phyloP scores from a whole-genome alignment of 2,329 filamentous ascomycete genomes.

The Fusarium pseudograminearum region DNA sequence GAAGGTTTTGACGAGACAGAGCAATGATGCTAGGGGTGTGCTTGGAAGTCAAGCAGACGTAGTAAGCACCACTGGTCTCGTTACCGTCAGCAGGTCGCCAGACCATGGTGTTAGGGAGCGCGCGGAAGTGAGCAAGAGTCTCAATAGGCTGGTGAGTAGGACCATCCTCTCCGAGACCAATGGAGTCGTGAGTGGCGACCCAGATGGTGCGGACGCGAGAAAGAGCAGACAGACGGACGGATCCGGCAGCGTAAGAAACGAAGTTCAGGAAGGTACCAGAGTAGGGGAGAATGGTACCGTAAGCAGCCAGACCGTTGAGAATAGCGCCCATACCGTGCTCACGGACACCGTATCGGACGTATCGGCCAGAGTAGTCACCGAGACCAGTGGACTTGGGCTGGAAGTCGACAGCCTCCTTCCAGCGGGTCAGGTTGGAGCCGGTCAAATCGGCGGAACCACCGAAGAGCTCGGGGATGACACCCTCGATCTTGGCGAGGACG shows the following conservation, averaged over 20 bases:
- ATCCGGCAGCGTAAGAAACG: conserved; percentile 95
- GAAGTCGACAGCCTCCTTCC: conserved; percentile 98
- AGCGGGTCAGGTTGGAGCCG: conserved; percentile 97
- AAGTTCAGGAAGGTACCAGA: conserved; percentile 99
- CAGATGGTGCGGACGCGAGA: conserved; percentile 93
- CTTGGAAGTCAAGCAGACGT: conserved; percentile 90
- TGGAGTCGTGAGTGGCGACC: conserved; percentile 98
- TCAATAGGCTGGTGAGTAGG: conserved; percentile 99
- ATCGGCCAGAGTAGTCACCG: conserved; percentile 90
- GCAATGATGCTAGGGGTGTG: conserved; percentile 93
- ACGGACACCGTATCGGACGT: conserved; percentile 91
- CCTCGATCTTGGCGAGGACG: conserved; percentile 89
- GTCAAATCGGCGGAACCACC: conserved; percentile 98
- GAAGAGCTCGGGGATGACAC: conserved; percentile 86
- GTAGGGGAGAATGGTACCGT: conserved; percentile 94
- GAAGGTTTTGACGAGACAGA: conserved; percentile 96
- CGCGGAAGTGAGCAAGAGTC: conserved; percentile 97
- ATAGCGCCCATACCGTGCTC: conserved; percentile 94
- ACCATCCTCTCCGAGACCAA: conserved; percentile 98
- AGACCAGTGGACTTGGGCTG: conserved; percentile 88
- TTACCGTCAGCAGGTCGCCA: conserved; percentile 99
- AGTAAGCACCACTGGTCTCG: conserved; percentile 98
- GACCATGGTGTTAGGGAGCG: conserved; percentile 98
- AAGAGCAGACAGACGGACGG: conserved; percentile 92
- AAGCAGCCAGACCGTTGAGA: conserved; percentile 94